Percentiles rank a stretch among this genome's conserved stretches.
Evolutionary conservation across 2,329 filamentous ascomycete genomes (phyloP).

Genomic region (Botryotinia convoluta): DNA sequence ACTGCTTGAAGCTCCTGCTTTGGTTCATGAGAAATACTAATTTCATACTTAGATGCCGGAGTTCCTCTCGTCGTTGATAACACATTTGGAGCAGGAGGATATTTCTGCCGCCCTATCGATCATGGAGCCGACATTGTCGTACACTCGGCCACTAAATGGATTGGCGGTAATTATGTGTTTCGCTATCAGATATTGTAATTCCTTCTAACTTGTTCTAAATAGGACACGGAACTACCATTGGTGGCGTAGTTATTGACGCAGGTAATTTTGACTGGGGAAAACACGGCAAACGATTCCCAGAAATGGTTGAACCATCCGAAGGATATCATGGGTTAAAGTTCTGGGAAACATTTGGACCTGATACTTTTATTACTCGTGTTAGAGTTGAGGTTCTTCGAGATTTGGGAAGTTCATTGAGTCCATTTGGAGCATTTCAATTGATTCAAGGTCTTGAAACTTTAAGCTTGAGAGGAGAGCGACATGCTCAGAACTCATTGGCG

Average conservation of each 20-base stretch:
- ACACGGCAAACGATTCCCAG: conserved; percentile 81
- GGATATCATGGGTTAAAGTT: conserved; percentile 94
- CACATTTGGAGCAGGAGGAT: conserved; percentile 90
- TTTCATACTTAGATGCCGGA: conserved; percentile 41
- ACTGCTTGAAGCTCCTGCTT: neutral
- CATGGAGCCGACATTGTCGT: conserved; percentile 92
- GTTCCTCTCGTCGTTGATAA: conserved; percentile 73
- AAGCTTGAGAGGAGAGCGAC: conserved; percentile 79
- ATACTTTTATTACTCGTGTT: conserved; percentile 79
- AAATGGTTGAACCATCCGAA: conserved; percentile 83
- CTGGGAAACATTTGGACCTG: conserved; percentile 83
- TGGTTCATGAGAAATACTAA: neutral
- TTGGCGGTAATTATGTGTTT: conserved; percentile 49
- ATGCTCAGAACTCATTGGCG: conserved; percentile 77
- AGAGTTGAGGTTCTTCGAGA: conserved; percentile 90
- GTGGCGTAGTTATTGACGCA: conserved; percentile 78
- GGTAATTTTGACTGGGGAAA: conserved; percentile 94
- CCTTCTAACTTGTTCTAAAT: neutral
- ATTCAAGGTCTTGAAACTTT: conserved; percentile 87
- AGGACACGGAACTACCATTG: conserved; percentile 89
- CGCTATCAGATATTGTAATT: neutral
- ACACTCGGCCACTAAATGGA: conserved; percentile 95
- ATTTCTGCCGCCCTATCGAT: conserved; percentile 80
- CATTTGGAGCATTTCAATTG: conserved; percentile 90
- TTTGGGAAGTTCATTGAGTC: conserved; percentile 77